Conservation (phyloP, 371 early-diverging fungal genomes). For the Circinella umbellata region DNA sequence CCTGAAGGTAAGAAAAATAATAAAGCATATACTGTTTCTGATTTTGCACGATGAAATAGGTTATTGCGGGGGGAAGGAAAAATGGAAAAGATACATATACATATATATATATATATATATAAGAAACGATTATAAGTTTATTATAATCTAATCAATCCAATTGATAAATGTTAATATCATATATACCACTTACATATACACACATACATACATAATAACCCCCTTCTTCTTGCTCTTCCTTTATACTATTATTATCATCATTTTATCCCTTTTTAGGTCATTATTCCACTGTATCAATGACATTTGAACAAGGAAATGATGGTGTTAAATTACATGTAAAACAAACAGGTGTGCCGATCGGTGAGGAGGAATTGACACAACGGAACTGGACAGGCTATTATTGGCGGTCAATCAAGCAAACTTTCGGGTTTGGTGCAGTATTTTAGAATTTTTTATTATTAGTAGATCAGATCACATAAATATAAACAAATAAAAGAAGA, state of each 20-base stretch:
- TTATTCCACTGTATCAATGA: slow-evolving; percentile 80
- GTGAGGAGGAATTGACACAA: slow-evolving; percentile 83
- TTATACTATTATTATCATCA: background rate
- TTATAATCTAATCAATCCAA: too few species aligned
- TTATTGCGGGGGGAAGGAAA: too few species aligned
- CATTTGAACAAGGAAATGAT: slow-evolving; percentile 74
- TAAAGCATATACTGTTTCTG: background rate
- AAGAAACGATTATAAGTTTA: too few species aligned
- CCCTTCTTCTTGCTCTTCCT: background rate
- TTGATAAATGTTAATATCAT: too few species aligned
- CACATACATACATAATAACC: background rate
- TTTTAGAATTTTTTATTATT: slow-evolving; percentile 29
- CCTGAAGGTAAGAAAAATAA: slow-evolving; percentile 60
- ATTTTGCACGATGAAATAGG: too few species aligned
- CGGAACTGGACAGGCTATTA: slow-evolving; percentile 93
- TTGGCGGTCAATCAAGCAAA: slow-evolving; percentile 91
- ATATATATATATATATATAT: too few species aligned
- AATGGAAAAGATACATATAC: too few species aligned
- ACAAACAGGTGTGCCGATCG: slow-evolving; percentile 90
- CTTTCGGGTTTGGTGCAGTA: slow-evolving; percentile 77
- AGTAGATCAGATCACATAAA: background rate
- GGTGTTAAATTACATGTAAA: slow-evolving; percentile 72
- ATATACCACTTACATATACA: too few species aligned
- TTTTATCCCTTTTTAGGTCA: slow-evolving; percentile 54
- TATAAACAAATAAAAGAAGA: background rate